Percentiles rank a stretch among this genome's conserved stretches.
Conservation (phyloP, 805 yeast genomes). For the Candida verbasci region DNA sequence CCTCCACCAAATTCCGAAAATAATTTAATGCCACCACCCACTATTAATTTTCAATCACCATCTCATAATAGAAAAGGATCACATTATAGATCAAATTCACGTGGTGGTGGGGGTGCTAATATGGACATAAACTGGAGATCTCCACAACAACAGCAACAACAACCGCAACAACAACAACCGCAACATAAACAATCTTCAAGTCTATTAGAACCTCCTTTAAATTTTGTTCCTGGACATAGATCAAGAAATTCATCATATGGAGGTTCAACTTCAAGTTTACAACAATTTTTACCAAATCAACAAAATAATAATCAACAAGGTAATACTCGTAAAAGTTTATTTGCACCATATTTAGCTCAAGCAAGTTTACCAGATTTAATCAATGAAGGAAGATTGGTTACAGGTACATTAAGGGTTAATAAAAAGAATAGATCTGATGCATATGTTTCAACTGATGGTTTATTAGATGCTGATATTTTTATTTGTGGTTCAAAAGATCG, state of each 20-base stretch:
- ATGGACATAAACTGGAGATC: slow-evolving; percentile 65
- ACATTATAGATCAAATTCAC: slow-evolving; percentile 35
- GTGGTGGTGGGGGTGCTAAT: no score
- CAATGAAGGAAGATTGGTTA: slow-evolving; percentile 84
- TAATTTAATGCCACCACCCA: no score
- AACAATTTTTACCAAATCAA: no score
- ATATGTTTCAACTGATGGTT: slow-evolving; percentile 94
- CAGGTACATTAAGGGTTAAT: slow-evolving; percentile 90
- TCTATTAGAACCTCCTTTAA: no score
- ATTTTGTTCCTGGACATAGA: no score
- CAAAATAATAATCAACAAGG: no score
- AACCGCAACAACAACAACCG: slow-evolving; percentile 10
- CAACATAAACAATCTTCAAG: no score
- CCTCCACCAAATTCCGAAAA: no score
- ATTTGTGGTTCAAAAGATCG: slow-evolving; percentile 98
- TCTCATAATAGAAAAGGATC: slow-evolving; percentile 37
- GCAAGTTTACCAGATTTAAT: slow-evolving; percentile 85
- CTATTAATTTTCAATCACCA: slow-evolving; percentile 40
- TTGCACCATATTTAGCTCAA: slow-evolving; percentile 96
- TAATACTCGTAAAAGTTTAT: slow-evolving; percentile 70
- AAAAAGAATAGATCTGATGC: slow-evolving; percentile 97
- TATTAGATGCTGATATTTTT: slow-evolving; percentile 92
- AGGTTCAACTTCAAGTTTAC: no score
- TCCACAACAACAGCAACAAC: slow-evolving; percentile 48
- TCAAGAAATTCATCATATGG: no score